A percentile compares a stretch with the other conserved stretches of the same genome.
phyloP scores from a whole-genome alignment of 2,329 filamentous ascomycete genomes.

The Colletotrichum navitas region DNA sequence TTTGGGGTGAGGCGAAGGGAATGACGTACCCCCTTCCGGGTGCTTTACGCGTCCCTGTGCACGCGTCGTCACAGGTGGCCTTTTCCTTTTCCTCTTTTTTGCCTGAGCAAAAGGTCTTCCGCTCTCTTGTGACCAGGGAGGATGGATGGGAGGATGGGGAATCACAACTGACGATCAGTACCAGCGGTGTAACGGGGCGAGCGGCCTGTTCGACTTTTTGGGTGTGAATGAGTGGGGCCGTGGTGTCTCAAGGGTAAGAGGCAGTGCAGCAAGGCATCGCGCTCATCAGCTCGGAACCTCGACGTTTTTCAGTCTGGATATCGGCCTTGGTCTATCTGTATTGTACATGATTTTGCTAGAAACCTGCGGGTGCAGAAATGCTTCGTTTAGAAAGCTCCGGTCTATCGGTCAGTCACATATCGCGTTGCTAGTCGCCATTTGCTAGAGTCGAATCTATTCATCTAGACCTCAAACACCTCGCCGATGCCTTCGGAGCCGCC shows the following conservation, averaged over 20 bases:
- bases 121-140: not conserved
- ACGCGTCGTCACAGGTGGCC: conserved; percentile 37
- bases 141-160: not conserved
- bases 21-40: conserved; percentile 34
- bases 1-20: not conserved
- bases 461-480: conserved; percentile 73
- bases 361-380: not conserved
- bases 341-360: not conserved
- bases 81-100: not conserved
- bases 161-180: conserved; percentile 3
- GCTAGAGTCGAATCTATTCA: not conserved
- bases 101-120: conserved; percentile 7
- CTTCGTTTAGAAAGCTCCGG: not conserved
- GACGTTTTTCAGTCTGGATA: not conserved
- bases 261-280: not conserved
- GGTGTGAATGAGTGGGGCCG: not conserved
- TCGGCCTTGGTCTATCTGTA: not conserved
- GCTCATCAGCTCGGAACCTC: not conserved
- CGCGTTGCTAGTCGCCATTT: not conserved
- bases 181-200: not conserved
- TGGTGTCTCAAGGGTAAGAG: not conserved
- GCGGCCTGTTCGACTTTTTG: not conserved
- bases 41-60: conserved; percentile 36
- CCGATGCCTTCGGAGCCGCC: conserved; percentile 71
- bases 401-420: not conserved